Evolutionary conservation across 257 asterid species (phyloP), one percentile per base, ranked within the genome.

Genomic region (Fraxinus pennsylvanica): DNA sequence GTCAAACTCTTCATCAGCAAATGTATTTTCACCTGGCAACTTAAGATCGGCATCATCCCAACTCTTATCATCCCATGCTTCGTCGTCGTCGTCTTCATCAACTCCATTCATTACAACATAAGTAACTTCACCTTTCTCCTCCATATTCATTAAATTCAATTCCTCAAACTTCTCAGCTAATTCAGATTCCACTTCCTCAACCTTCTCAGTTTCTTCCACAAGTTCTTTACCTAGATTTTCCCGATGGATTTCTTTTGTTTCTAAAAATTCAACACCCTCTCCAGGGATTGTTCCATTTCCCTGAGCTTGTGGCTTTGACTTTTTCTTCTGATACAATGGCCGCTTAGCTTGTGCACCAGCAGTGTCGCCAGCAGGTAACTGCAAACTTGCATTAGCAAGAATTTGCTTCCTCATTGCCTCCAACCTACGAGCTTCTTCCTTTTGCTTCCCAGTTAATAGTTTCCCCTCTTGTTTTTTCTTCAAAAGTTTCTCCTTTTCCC

Each of bases 21-120:
- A 95, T 22, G 91, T 89, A 90, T 95, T 89, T 84, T 80, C 88
- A 50, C 94, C 92, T 19, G 97, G 94, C 67, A 96, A 85, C 78
- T 90, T 96, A 72, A 96, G 82, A 87, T 96, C 97, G 65, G 94
- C 96, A 35, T 87, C 88, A 81, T 96, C 98, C 99, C 99, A 96
- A 83, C 97, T 92, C 88, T 90, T 96, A 54, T 94, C 96, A 91
- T 96, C 98, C 99, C 99, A 96, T 67, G 92, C 98, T 70, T 89
- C 96, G 52, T 91, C 94, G 63, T 94, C 96, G 7, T 89, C 88
- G 45, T 84, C 93, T 4, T 88, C 92, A 74, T 89, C 86, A 79
- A 79, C 76, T 84, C 84, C 93, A 82, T 86, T 90, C 83, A 89
- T 96, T 78, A 83, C 89, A 78, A 76, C 87, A 83, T 70, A 82